Conservation (phyloP, 495 filamentous ascomycete genomes). For the Penicillium argentinense region DNA sequence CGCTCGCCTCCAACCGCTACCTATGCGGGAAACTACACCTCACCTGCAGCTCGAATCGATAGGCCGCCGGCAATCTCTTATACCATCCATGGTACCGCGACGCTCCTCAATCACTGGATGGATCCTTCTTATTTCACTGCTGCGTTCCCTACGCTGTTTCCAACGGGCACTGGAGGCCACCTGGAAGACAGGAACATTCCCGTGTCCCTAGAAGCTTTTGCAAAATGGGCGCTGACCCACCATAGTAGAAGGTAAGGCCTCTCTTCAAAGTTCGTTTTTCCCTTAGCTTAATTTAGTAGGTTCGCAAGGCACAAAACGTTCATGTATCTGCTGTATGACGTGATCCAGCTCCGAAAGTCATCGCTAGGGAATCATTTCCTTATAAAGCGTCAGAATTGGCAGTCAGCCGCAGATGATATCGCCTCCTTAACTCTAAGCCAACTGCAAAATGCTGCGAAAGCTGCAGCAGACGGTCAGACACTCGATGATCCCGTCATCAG, state of each 20-base stretch:
- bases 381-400: neutral
- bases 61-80: conserved; percentile 2
- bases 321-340: neutral
- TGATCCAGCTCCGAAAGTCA: neutral
- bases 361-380: neutral
- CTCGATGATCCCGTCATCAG: neutral
- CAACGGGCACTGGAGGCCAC: conserved; percentile 17
- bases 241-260: conserved; percentile 14
- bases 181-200: conserved; percentile 8
- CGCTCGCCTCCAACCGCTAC: no score
- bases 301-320: neutral
- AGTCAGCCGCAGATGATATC: neutral
- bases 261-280: neutral
- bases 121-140: conserved; percentile 17
- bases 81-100: neutral
- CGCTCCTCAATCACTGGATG: conserved; percentile 11
- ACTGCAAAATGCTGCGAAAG: no score
- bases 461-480: no score
- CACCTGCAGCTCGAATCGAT: no score
- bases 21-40: no score
- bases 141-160: conserved; percentile 21
- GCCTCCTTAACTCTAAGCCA: neutral
- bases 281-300: neutral
- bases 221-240: conserved; percentile 13
- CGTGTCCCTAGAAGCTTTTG: conserved; percentile 9